Evolutionary conservation across 2,329 filamentous ascomycete genomes (phyloP), one percentile per base, ranked within the genome.

Genomic region (Microdochium trichocladiopsis): DNA sequence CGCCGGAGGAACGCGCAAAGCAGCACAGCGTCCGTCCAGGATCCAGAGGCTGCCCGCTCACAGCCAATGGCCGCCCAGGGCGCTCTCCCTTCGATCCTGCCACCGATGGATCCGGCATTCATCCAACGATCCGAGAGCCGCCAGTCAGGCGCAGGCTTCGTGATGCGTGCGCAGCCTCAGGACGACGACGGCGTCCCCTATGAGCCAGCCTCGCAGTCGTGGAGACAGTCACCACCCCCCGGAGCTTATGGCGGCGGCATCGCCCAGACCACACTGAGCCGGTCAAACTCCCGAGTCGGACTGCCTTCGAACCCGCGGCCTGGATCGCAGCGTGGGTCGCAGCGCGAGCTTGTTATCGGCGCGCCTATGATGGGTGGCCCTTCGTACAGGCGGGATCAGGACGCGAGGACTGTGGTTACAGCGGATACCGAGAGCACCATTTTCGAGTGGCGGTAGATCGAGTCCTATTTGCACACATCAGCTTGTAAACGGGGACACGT

Each of bases 151-250:
- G 10, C 57, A 52, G 2, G 55, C 11, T 56, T 58, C 18, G 60
- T 58, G 59, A 51, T 60, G 50, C 49, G 58, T 36, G 56, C 54
- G 25, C 58, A 57, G 41, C 58, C 59, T 4, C 60, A 58, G 59
- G 56, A 59, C n/a, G 58, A 60, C 6, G 56, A 58, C 2, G 41
- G 14, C 41, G 12, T 22, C 14, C 18, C 50, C 52, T 25, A 56
- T 58, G 18, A 59, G 57, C 16, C 60, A 2, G 58, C 56, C 33
- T 55, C 56, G 43, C 56, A 56, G 14, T 58, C 59, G 5, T 60
- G 57, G 59, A 47, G 57, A n/a, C 51, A 54, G 28, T 60, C 59
- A 9, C 50, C 51, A 36, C 52, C 56, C 21, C 54, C 58, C 16
- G 41, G 18, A 9, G 16, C 6, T 18, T 45, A 45, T 22, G 41